These are phyloP conservation scores for Cynara cardunculus DNA, from an alignment of 129 eudicot species.

Conservation along the genomic window DNA sequence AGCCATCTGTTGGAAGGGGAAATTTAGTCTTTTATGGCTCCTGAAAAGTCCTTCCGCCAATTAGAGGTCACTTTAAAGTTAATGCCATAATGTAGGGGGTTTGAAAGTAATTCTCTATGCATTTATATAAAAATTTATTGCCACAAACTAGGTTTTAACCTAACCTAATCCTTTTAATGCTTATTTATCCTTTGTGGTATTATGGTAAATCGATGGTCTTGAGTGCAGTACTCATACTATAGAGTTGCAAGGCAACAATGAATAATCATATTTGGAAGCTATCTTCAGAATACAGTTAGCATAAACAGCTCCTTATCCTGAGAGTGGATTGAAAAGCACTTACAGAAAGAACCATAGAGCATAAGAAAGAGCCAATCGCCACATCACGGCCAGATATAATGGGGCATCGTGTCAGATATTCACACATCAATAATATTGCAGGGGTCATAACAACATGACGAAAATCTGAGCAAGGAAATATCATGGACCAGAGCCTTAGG, in stretches of 20 bases:
- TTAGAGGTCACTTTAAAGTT: not conserved
- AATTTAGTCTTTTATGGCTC: not conserved
- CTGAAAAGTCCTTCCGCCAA: not conserved
- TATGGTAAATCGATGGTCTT: not conserved
- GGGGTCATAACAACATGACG: constrained; percentile 98
- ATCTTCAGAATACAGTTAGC: not conserved
- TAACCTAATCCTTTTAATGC: not conserved
- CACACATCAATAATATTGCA: constrained; percentile 78
- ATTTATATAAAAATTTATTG: not conserved
- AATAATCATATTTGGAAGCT: not conserved
- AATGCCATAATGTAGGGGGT: not conserved
- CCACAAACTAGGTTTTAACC: not conserved
- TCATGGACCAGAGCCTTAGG: constrained; percentile 94
- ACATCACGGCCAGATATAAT: constrained; percentile 73
- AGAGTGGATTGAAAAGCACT: constrained; percentile 20
- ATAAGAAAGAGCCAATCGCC: constrained; percentile 81
- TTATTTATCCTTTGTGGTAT: not conserved
- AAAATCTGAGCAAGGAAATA: constrained; percentile 97
- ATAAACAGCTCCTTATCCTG: not conserved
- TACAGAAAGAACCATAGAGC: constrained; percentile 87
- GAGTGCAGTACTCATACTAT: not conserved
- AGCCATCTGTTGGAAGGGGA: not conserved
- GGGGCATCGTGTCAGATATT: constrained; percentile 92
- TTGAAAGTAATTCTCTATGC: not conserved
- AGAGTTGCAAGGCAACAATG: not conserved